Percentiles rank a stretch among this genome's conserved stretches.
Conservation (phyloP, 176 grass and related monocot genomes). For the Zoysia pacifica region DNA sequence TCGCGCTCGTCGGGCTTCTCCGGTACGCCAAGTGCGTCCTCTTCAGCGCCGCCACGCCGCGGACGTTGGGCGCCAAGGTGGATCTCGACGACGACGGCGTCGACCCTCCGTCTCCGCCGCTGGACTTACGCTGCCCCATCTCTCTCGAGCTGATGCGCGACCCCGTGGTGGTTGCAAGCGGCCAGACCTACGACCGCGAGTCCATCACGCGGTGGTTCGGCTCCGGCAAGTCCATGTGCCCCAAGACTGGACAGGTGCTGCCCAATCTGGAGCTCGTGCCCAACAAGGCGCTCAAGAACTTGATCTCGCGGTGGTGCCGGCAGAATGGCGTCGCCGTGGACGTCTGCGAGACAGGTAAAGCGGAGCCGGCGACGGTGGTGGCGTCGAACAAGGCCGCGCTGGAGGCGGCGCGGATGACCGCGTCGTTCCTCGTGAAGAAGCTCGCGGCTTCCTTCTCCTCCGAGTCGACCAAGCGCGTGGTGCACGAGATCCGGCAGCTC, state of each 20-base stretch:
- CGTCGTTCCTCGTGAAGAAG: constrained; percentile 84
- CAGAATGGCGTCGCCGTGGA: constrained; percentile 78
- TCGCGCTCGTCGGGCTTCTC: constrained; percentile 79
- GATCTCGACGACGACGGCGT: constrained; percentile 37
- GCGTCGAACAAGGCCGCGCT: constrained; percentile 82
- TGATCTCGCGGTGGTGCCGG: constrained; percentile 87
- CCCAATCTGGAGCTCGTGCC: constrained; percentile 59
- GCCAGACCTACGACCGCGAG: constrained; percentile 92
- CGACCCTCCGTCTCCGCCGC: constrained; percentile 51
- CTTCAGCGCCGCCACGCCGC: constrained; percentile 73
- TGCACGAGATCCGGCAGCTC: constrained; percentile 87
- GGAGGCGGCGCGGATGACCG: constrained; percentile 91
- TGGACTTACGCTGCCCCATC: constrained; percentile 89
- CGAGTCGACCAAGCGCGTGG: constrained; percentile 63
- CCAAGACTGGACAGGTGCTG: constrained; percentile 80
- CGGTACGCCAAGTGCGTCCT: constrained; percentile 96
- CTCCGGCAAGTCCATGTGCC: constrained; percentile 80
- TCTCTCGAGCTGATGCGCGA: constrained; percentile 85
- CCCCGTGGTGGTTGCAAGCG: constrained; percentile 69
- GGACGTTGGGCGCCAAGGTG: constrained; percentile 47
- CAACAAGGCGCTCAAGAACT: constrained; percentile 85
- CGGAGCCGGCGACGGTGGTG: constrained; percentile 36
- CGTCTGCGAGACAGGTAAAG: constrained; percentile 35
- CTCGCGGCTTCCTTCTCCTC: constrained; percentile 54
- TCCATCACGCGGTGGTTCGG: constrained; percentile 84